Conservation (phyloP, 83 land plant species). For the Picea abies region DNA sequence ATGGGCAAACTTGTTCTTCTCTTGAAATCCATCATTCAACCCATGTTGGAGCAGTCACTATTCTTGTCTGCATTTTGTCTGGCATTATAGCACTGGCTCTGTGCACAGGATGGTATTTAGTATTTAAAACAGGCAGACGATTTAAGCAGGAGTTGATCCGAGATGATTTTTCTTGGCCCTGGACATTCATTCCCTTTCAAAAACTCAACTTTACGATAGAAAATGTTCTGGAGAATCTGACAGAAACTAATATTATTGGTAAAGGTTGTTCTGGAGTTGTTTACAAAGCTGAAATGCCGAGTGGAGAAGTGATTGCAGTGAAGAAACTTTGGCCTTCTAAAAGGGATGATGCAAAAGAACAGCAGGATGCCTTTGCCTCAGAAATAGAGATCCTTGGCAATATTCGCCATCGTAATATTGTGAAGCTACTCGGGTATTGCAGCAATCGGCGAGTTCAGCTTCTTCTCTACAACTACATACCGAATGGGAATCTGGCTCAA, state of each 20-base stretch:
- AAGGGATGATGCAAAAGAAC: constrained; percentile 45
- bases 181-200: constrained; percentile 88
- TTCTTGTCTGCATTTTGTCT: constrained; percentile 43
- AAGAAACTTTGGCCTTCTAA: constrained; percentile 82
- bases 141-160: constrained; percentile 26
- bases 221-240: constrained; percentile 73
- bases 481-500: constrained; percentile 78
- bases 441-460: constrained; percentile 63
- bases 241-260: constrained; percentile 79
- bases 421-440: constrained; percentile 74
- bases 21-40: constrained; percentile 21
- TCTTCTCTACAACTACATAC: constrained; percentile 66
- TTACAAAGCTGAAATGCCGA: constrained; percentile 87
- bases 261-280: constrained; percentile 92
- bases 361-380: constrained; percentile 54
- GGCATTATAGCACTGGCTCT: constrained; percentile 33
- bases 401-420: constrained; percentile 80
- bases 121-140: constrained; percentile 32
- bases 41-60: constrained; percentile 30
- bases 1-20: constrained; percentile 56
- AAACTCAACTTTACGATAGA: constrained; percentile 78
- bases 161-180: constrained; percentile 80
- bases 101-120: constrained; percentile 36
- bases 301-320: constrained; percentile 89
- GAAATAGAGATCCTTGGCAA: constrained; percentile 75